Evolutionary conservation across 441 rosid species (phyloP).

Genomic region (Adansonia gregorii): DNA sequence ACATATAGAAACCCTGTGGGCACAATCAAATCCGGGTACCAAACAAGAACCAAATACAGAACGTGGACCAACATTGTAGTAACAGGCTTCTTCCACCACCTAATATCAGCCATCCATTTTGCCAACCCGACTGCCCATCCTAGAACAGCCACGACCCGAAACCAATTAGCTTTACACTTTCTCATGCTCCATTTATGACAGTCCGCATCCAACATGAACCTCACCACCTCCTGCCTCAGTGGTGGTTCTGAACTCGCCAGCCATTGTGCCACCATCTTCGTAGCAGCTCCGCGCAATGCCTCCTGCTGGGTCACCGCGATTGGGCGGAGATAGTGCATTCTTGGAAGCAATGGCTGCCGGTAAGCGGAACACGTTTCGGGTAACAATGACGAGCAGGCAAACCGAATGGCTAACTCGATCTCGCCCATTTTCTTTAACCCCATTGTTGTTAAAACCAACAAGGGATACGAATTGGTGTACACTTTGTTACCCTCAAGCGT

Average conservation of each 20-base stretch:
- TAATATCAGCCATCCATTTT: slow-evolving; percentile 74
- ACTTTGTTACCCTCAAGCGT: slow-evolving; percentile 88
- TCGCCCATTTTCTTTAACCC: slow-evolving; percentile 97
- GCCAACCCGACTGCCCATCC: slow-evolving; percentile 94
- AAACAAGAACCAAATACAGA: slow-evolving; percentile 80
- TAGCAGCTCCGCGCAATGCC: slow-evolving; percentile 88
- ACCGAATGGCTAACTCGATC: slow-evolving; percentile 84
- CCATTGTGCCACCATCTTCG: slow-evolving; percentile 86
- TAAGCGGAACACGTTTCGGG: slow-evolving; percentile 77
- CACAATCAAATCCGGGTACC: slow-evolving; percentile 89
- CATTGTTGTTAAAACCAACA: slow-evolving; percentile 54
- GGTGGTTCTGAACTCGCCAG: slow-evolving; percentile 85
- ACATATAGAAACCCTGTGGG: slow-evolving; percentile 84
- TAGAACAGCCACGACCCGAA: slow-evolving; percentile 82
- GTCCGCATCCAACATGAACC: slow-evolving; percentile 91
- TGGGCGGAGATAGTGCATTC: slow-evolving; percentile 92
- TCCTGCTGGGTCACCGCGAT: slow-evolving; percentile 92
- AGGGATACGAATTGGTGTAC: slow-evolving; percentile 79
- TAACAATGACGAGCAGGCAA: slow-evolving; percentile 71
- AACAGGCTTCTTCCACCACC: slow-evolving; percentile 82
- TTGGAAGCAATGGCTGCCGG: slow-evolving; percentile 82
- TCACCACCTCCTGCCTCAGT: slow-evolving; percentile 79
- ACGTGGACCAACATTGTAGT: slow-evolving; percentile 82
- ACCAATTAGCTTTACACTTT: slow-evolving; percentile 92
- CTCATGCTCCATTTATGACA: slow-evolving; percentile 98